Evolutionary conservation across 2,329 filamentous ascomycete species (phyloP), one percentile per base, ranked within the genome.

Genomic region (Gnomoniopsis sp.): DNA sequence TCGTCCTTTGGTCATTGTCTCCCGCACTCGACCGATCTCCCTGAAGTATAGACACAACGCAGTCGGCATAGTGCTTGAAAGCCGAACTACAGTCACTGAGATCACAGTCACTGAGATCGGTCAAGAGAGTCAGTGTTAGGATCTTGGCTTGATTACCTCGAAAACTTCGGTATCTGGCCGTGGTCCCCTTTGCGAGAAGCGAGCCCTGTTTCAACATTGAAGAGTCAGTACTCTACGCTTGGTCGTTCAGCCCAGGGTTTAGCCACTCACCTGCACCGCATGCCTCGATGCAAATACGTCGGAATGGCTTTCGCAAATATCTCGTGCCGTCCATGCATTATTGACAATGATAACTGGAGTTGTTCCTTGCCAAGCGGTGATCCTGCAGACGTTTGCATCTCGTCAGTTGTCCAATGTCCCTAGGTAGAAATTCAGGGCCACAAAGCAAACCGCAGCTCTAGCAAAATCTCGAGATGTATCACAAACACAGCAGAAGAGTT

Each of bases 321-420:
- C 49, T 23, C 49, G 36, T 17, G 55, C 55, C 17, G 49, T 57
- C 55, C 55, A 57, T 17, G 49, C 43, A 6, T 57, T 49, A 22
- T 53, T 46, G 30, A 57, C 41, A 7, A 57, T 50, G 21, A 57
- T 48, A 15, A 38, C 30, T 0, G 55, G 55, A 33, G 38, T 19
- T 30, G 36, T 57, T 2, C 49, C 55, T 44, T 30, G 49, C 55
- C 55, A 57, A 38, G 53, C 22, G 14, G 55, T 57, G 55, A 57
- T 57, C 21, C 46, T 48, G 14, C 14, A 30, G n/a, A 19, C 14
- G n/a, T 46, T 11, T 22, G 10, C 15, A 22, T 11, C 8, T 46
- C 43, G n/a, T 46, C 11, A 46, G 43, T 22, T 17, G 19, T 19
- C 8, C 38, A 15, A 41, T 15, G 12, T 41, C 12, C 38, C n/a